Conservation (phyloP, 1,284 basidiomycete species). For the Marasmius fiardii region DNA sequence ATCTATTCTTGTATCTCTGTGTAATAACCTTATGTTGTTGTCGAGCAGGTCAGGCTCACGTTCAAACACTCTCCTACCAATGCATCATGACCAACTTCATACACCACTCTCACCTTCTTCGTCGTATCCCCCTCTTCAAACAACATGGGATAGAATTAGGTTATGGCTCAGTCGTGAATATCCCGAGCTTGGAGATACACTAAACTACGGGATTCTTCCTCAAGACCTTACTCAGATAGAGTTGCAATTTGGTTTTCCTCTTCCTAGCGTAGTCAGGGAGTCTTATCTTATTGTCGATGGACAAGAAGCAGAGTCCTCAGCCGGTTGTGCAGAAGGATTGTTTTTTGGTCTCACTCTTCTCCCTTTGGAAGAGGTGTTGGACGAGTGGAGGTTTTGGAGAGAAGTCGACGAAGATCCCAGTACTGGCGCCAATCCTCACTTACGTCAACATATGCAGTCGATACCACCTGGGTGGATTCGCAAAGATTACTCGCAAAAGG, state of each 20-base stretch:
- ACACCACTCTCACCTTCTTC: conserved; percentile 37
- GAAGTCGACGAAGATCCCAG: conserved; percentile 83
- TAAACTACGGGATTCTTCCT: conserved; percentile 82
- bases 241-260: conserved; percentile 74
- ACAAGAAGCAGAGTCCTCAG: conserved; percentile 83
- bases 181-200: conserved; percentile 87
- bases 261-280: conserved; percentile 79
- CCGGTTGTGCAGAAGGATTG: conserved; percentile 82
- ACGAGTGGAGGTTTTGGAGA: conserved; percentile 94
- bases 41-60: conserved; percentile 42
- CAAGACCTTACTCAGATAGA: conserved; percentile 77
- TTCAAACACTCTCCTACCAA: conserved; percentile 60
- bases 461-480: conserved; percentile 93
- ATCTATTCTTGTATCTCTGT: conserved; percentile 6
- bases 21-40: conserved; percentile 9
- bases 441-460: conserved; percentile 81
- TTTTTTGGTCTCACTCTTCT: conserved; percentile 86
- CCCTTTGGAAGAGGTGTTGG: conserved; percentile 85
- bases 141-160: conserved; percentile 80
- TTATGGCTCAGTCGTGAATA: conserved; percentile 77
- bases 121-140: conserved; percentile 69
- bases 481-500: conserved; percentile 86
- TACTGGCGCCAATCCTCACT: conserved; percentile 70
- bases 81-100: conserved; percentile 51
- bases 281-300: conserved; percentile 83